These are phyloP conservation scores for Sporothrix brunneoviolacea DNA, from an alignment of 2,329 filamentous ascomycete species.

Conservation along the genomic window DNA sequence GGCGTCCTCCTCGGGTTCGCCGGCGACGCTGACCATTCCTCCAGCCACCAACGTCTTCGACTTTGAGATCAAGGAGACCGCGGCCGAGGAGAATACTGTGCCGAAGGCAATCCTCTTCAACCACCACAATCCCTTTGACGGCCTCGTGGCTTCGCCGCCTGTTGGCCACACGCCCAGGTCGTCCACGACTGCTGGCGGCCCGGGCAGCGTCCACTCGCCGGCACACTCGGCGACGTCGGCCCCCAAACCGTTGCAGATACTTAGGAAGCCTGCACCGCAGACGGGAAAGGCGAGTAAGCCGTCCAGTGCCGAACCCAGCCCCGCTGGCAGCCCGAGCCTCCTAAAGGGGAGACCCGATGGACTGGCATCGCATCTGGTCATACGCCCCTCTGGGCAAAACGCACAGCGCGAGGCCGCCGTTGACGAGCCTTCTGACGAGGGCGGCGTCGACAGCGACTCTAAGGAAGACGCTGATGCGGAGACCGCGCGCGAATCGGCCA, in stretches of 20 bases:
- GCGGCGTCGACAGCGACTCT: constrained; percentile 6
- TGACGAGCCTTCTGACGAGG: not conserved
- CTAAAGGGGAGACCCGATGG: not conserved
- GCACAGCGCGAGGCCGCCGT: too few relatives aligned
- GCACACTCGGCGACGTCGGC: constrained; percentile 26
- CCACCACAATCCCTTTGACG: constrained; percentile 36
- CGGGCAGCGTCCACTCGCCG: constrained; percentile 21
- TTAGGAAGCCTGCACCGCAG: constrained; percentile 44
- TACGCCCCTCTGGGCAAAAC: not conserved
- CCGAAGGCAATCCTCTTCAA: constrained; percentile 27
- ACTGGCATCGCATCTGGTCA: not conserved
- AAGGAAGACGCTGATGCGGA: constrained; percentile 63
- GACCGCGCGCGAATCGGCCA: constrained; percentile 59
- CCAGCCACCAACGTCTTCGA: constrained; percentile 13
- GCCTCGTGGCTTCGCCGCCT: constrained; percentile 33
- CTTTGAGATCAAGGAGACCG: constrained; percentile 10
- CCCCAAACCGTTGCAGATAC: constrained; percentile 36
- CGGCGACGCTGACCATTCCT: constrained; percentile 7
- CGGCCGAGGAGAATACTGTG: constrained; percentile 25
- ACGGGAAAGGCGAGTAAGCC: constrained; percentile 35
- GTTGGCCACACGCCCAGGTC: constrained; percentile 37
- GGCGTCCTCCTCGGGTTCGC: constrained; percentile 7
- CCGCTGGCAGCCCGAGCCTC: constrained; percentile 32
- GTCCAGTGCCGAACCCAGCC: constrained; percentile 36
- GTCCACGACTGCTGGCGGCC: constrained; percentile 27